Conservation (phyloP, 2,329 filamentous ascomycete genomes). For the Claviceps sp. region DNA sequence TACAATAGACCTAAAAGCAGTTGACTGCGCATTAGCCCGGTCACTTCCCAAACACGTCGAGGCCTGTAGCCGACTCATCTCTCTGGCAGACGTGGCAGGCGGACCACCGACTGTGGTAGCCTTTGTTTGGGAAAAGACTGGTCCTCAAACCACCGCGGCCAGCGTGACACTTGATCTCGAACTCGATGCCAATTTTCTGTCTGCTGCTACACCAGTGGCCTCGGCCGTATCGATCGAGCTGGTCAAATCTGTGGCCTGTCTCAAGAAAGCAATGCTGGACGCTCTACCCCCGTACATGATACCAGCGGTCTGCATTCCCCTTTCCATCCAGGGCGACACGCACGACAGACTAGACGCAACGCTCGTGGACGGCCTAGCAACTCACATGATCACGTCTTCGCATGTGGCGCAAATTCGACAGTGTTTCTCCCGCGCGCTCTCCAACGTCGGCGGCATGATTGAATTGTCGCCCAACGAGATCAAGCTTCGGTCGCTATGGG, state of each 20-base stretch:
- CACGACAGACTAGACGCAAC: background rate
- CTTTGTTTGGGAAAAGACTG: background rate
- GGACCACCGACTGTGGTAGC: background rate
- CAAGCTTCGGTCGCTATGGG: constrained; percentile 34
- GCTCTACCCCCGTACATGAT: constrained; percentile 15
- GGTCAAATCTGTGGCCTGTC: constrained; percentile 9
- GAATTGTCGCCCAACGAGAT: background rate
- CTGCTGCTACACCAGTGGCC: constrained; percentile 7
- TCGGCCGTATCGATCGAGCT: constrained; percentile 10
- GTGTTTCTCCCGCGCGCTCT: background rate
- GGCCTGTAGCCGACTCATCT: constrained; percentile 10
- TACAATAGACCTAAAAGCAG: constrained; percentile 13
- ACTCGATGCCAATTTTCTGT: background rate
- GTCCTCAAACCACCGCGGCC: background rate
- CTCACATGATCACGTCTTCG: background rate
- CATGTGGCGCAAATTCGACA: background rate
- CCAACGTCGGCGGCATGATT: background rate
- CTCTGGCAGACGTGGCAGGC: constrained; percentile 7
- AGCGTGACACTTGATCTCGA: constrained; percentile 3
- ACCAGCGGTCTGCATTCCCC: constrained; percentile 4
- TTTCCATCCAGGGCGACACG: background rate
- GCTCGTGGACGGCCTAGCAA: constrained; percentile 34
- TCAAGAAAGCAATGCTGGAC: constrained; percentile 15
- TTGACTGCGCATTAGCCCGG: constrained; percentile 11
- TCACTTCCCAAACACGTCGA: constrained; percentile 8